phyloP scores from a whole-genome alignment of 306 rosid species.

The Calophaca sinica region DNA sequence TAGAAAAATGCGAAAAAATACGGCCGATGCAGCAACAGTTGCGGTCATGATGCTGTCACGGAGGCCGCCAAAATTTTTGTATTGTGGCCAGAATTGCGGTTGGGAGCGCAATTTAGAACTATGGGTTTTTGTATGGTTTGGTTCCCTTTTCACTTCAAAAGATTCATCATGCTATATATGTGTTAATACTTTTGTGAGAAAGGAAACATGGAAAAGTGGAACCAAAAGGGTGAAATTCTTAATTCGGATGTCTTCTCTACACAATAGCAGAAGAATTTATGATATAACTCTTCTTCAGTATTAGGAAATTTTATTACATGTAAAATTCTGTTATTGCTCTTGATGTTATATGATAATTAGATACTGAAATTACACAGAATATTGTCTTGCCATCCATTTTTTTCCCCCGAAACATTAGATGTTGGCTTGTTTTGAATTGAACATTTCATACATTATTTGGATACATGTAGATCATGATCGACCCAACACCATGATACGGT shows the following conservation, averaged over 20 bases:
- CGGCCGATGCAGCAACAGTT: too few relatives aligned
- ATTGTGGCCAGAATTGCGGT: too few relatives aligned
- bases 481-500: too few relatives aligned
- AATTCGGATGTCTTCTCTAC: neutral
- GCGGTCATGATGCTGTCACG: too few relatives aligned
- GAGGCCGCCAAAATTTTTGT: too few relatives aligned
- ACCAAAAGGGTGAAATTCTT: constrained; percentile 5
- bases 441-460: neutral
- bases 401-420: neutral
- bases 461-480: too few relatives aligned
- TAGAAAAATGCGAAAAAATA: too few relatives aligned
- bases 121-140: constrained; percentile 1
- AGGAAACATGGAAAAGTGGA: constrained; percentile 12
- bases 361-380: constrained; percentile 4
- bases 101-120: too few relatives aligned
- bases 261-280: constrained; percentile 1
- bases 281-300: too few relatives aligned
- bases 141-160: constrained; percentile 3
- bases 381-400: neutral
- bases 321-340: constrained; percentile 21
- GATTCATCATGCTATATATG: neutral
- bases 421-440: constrained; percentile 27
- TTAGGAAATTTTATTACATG: too few relatives aligned
- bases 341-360: constrained; percentile 20
- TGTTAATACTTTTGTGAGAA: neutral